Base-by-base conservation (phyloP, 495 filamentous ascomycete genomes). In the Clavariopsis aquatica region DNA sequence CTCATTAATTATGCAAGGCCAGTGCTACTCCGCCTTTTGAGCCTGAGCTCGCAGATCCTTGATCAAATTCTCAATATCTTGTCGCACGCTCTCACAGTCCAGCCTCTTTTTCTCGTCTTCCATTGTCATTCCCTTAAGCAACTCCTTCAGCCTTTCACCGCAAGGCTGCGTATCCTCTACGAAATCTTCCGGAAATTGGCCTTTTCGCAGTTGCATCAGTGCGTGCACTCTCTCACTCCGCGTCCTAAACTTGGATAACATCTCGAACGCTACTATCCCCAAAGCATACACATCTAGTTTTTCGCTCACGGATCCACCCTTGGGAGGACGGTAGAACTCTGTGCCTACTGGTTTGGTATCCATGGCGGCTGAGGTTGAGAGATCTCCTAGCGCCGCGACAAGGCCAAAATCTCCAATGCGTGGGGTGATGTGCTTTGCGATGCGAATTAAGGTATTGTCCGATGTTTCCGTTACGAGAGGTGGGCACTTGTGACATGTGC, bases 281-380 rank as follows among this genome's bases (percentile, higher is more conserved):
- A 80, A 55, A 13, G 75, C 70, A 54, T 70, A 81, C 0, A 80
- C 70, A 63, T 81, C 79, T 38, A 78, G 63, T 53, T 76, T 73
- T 47, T 71, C 62, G 34, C 58, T 68, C 4, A 58, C 52, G 15
- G 28, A 7, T 24, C 38, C 22, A 27, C 23, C 45, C 8, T 10
- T 29, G n/a, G 56, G 43, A 23, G 78, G 75, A 4, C 70, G 47
- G 49, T 81, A 81, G 49, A 76, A 65, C 24, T 66, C 66, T 9
- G 78, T 80, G 6, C 78, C 78, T 1, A 74, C 74, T 2, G 64
- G 65, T 45, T 71, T 69, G 12, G 49, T 4, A 17, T 28, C n/a
- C 34, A 17, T 17, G 6, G 6, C 38, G 15, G 31, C 12, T 34
- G 38, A n/a, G n/a, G 38, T 6, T 43, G 38, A n/a, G 38, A 43